These are phyloP conservation scores for Podaxis sp. DNA, from an alignment of 768 basidiomycete genomes.

Conservation along the genomic window DNA sequence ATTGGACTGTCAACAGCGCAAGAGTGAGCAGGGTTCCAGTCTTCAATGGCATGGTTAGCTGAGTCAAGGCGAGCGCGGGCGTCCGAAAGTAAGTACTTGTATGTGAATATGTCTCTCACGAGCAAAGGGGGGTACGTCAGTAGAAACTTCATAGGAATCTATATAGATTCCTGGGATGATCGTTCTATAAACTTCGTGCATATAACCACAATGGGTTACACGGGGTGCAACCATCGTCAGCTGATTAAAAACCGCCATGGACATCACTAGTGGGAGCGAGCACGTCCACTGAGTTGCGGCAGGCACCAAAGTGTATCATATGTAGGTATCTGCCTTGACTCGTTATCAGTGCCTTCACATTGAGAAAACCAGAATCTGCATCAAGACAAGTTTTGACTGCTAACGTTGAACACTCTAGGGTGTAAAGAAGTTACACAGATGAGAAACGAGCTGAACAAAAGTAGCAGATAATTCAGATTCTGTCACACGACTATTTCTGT, in stretches of 20 bases:
- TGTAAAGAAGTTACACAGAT: not conserved
- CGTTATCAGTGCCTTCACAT: not conserved
- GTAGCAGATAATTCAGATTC: not conserved
- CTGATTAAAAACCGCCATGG: too few relatives aligned
- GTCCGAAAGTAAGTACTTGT: too few relatives aligned
- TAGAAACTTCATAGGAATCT: too few relatives aligned
- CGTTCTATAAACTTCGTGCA: too few relatives aligned
- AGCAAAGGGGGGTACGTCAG: too few relatives aligned
- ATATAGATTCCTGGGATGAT: too few relatives aligned
- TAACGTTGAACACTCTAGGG: not conserved
- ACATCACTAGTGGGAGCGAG: too few relatives aligned
- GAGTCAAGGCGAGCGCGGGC: not conserved
- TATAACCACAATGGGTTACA: too few relatives aligned
- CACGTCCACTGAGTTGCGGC: too few relatives aligned
- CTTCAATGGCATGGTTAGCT: not conserved
- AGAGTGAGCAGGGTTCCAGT: not conserved
- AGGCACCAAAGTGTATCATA: too few relatives aligned
- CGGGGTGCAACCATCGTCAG: too few relatives aligned
- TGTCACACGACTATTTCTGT: not conserved
- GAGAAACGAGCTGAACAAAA: not conserved
- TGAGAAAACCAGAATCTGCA: not conserved
- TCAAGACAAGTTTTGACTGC: not conserved
- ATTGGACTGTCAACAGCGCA: not conserved
- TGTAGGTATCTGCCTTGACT: not conserved
- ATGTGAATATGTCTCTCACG: too few relatives aligned